Evolutionary conservation across 106 monocot species (phyloP), one percentile per base, ranked within the genome.

Genomic region (Acorus calamus): DNA sequence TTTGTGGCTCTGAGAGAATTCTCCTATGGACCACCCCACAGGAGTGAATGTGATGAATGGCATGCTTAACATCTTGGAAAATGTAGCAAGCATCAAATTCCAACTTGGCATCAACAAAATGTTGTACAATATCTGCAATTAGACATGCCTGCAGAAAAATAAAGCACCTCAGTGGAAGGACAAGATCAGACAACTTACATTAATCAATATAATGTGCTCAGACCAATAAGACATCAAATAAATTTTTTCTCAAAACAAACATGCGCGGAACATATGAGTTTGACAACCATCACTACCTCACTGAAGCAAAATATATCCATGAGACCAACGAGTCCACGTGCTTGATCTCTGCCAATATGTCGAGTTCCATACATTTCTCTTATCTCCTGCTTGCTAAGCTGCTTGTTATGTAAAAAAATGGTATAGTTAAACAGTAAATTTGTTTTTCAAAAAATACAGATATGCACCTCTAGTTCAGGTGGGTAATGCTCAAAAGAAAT

Each of bases 231-330:
- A 28, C 28, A 28, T 28, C 28, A 28, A 28, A 0, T 28, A 28
- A 2, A 56, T 56, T 56, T 11, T 13, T 13, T 13, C 10, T 5
- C 56, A 56, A 56, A 2, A 14, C 2, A 11, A 56, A 56, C 12
- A 56, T 13, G 12, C 0, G n/a, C 28, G 11, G 28, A 56, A 2
- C 56, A 11, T 56, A 56, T 56, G 5, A 12, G 13, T 14, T 64
- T 50, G 7, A 64, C 53, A 42, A 7, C 10, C 47, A 43, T 52
- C 4, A 44, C 49, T 85, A 96, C 96, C 96, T 96, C 96, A 50
- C 96, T 96, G 64, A 90, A 96, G 68, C 96, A 96, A 83, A 96
- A 96, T 70, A 96, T 78, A 75, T 96, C 96, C 96, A 96, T 96
- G 66, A 96, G 57, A 41, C 90, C 82, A 69, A 96, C 91, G 67